Evolutionary conservation across 192 early-diverging fungal genomes (phyloP), one percentile per base, ranked within the genome.

Genomic region (Diversispora eburnea): DNA sequence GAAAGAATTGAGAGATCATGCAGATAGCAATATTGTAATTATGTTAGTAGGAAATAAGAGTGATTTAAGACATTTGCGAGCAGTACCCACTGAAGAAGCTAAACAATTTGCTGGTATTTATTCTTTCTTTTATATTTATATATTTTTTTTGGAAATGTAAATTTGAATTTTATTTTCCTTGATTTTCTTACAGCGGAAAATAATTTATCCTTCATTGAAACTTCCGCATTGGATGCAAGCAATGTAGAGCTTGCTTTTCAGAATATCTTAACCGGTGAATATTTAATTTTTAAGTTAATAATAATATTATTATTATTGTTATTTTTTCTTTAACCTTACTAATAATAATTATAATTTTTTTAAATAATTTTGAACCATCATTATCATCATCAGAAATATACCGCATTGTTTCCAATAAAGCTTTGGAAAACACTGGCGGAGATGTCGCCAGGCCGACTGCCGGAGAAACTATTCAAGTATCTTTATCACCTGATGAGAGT

Each of bases 1-100:
- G 69, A 97, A 98, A 85, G 97, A 99, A 82, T 86, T 99, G 54
- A 91, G 94, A 58, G 95, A 98, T 82, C 94, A 98, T 78, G 95
- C 94, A 57, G 94, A 96, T 81, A 91, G 86, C 83, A 98, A 98
- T 86, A 99, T 99, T 89, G 93, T 95, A 39, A 97, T 98, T 60
- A 98, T 98, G 94, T 86, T 99, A 69, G 97, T 99, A 17, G 97
- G 96, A 67, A 99, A 99, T 88, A 99, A 99, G 92, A 94, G 90
- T 77, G 97, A 99, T 92, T 85, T 98, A 87, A 88, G 92, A 79
- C 96, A 98, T 79, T 83, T 96, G 72, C 86, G 96, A 58, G 95
- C 96, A 9, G 97, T 99, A 13, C 92, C 96, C 3, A 98, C 96
- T 20, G 97, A 98, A 19, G 97, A 99, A 78, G 96, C 96, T 51